phyloP scores from a whole-genome alignment of 768 basidiomycete genomes.

The Boletellus emodensis region DNA sequence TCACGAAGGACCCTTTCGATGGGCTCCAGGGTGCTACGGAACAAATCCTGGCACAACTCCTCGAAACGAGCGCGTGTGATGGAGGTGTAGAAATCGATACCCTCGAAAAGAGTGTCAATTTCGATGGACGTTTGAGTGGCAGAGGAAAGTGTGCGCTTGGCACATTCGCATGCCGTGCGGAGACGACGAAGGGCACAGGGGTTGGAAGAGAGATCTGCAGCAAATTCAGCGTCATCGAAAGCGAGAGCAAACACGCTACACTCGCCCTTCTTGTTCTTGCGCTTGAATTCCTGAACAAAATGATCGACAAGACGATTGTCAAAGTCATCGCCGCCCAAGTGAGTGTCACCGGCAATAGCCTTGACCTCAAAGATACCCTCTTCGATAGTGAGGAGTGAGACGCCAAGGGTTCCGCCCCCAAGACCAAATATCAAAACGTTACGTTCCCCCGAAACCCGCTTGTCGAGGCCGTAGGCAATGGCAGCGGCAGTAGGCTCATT shows the following conservation, averaged over 20 bases:
- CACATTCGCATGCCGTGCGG: too few species aligned
- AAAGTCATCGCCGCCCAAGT: constrained; percentile 76
- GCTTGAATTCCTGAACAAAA: constrained; percentile 96
- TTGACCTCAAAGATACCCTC: constrained; percentile 98
- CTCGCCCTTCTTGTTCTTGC: constrained; percentile 92
- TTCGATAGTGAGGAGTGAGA: constrained; percentile 92
- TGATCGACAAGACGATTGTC: constrained; percentile 72
- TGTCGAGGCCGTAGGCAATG: constrained; percentile 98
- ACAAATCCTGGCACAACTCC: constrained; percentile 91
- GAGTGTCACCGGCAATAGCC: constrained; percentile 97
- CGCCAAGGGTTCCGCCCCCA: constrained; percentile 58
- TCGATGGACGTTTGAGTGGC: constrained; percentile 87
- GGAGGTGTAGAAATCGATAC: constrained; percentile 97
- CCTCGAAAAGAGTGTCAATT: constrained; percentile 96
- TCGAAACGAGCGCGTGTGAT: constrained; percentile 98
- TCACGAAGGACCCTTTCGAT: constrained; percentile 47
- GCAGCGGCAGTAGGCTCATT: constrained; percentile 99
- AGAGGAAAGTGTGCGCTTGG: too few species aligned
- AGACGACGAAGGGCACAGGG: too few species aligned
- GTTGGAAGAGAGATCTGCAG: neutral
- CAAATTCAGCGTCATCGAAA: constrained; percentile 6
- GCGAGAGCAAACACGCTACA: neutral
- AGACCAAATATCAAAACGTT: constrained; percentile 90
- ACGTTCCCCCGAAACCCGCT: constrained; percentile 84
- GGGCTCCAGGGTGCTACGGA: constrained; percentile 81